Base-by-base conservation (phyloP, 257 asterid genomes). In the Galeopsis tetrahit region DNA sequence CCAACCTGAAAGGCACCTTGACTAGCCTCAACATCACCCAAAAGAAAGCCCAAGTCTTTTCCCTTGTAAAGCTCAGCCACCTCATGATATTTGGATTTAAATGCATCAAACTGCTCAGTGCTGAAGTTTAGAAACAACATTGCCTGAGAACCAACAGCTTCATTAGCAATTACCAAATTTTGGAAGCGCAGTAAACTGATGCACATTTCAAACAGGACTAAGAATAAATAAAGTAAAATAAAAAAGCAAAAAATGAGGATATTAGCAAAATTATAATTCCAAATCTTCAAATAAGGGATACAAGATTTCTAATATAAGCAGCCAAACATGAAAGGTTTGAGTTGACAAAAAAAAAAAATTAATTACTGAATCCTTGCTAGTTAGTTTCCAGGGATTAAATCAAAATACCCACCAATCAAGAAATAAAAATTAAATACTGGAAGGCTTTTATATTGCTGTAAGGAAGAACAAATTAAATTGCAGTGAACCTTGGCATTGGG, bases 1-100 rank as follows among this genome's bases (percentile, higher is more conserved):
- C 93, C 57, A 65, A 93, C 97, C 97, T 93, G 94, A 80, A 93
- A 89, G 74, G 97, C 98, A 82, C 94, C 94, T 82, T 86, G 78
- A 76, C 98, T 86, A 66, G 96, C 92, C 76, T 91, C 97, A 28
- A 84, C 60, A 81, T 93, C 97, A 11, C 97, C 97, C 72, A 91
- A 81, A 55, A 91, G 86, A 75, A 93, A 93, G 74, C 86, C 81
- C 83, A 93, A 63, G 39, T 74, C 83, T 59, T 84, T 72, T 57
- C 96, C 91, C 83, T 86, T 93, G 85, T 74, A 85, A 75, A 85
- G 89, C 74, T 76, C 70, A 43, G 98, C 94, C 58, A 86, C 91
- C 64, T 85, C 96, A 9, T 79, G 84, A 83, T 86, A 93, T 78
- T 86, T 86, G 65, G 93, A 85, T 70, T 88, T 85, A 60, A 87